Evolutionary conservation across 495 filamentous ascomycete species (phyloP).

Genomic region (Aspergillus hancockii): DNA sequence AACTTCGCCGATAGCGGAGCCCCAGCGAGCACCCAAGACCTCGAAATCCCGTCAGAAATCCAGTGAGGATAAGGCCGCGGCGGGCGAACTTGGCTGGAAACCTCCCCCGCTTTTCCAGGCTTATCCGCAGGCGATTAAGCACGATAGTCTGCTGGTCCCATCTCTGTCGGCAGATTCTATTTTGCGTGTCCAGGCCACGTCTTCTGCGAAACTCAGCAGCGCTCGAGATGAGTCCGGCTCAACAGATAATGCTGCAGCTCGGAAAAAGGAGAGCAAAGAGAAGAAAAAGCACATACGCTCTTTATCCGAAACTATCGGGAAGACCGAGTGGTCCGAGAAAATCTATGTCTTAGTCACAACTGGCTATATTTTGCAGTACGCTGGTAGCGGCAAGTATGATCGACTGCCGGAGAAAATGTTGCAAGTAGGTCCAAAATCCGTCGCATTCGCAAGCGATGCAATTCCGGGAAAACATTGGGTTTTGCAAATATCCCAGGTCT

Average conservation of each 20-base stretch:
- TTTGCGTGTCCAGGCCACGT: slow-evolving; percentile 52
- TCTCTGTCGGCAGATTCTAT: slow-evolving; percentile 58
- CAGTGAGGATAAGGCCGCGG: slow-evolving; percentile 19
- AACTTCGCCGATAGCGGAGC: slow-evolving; percentile 31
- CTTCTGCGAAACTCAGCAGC: slow-evolving; percentile 40
- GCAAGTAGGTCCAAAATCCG: slow-evolving; percentile 78
- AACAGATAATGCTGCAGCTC: slow-evolving; percentile 19
- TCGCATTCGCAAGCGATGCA: slow-evolving; percentile 89
- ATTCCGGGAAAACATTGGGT: slow-evolving; percentile 94
- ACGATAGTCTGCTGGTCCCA: slow-evolving; percentile 52
- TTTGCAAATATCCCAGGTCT: slow-evolving; percentile 79
- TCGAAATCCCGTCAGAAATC: slow-evolving; percentile 26
- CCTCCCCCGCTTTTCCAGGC: slow-evolving; percentile 86
- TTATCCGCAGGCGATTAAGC: slow-evolving; percentile 78
- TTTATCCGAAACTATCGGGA: slow-evolving; percentile 59
- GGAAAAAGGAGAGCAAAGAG: slow-evolving; percentile 47
- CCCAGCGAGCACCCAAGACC: slow-evolving; percentile 24
- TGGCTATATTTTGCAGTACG: slow-evolving; percentile 85
- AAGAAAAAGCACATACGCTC: slow-evolving; percentile 47
- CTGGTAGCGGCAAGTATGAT: slow-evolving; percentile 76
- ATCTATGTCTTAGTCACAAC: slow-evolving; percentile 78
- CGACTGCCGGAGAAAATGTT: slow-evolving; percentile 85
- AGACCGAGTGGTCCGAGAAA: slow-evolving; percentile 79
- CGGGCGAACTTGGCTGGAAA: slow-evolving; percentile 57
- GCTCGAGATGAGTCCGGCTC: slow-evolving; percentile 42